Percentiles rank a stretch among this genome's conserved stretches.
These are phyloP conservation scores for Hyaloscypha hepaticicola DNA, from an alignment of 495 filamentous ascomycete genomes.

Conservation along the genomic window DNA sequence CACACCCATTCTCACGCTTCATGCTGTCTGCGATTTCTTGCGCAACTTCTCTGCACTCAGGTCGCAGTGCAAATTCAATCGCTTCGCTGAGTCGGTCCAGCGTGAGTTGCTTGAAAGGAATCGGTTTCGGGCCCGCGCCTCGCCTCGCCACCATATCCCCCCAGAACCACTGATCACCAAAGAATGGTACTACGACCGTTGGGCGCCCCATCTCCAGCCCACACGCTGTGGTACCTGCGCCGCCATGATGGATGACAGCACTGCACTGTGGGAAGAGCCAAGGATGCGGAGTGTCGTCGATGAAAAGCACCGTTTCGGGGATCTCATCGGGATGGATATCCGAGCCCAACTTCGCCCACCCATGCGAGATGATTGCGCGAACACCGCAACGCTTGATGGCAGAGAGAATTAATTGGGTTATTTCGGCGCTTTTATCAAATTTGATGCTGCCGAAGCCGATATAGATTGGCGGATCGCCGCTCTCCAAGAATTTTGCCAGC, in stretches of 20 bases:
- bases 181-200: conserved; percentile 66
- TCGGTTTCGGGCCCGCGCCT: conserved; percentile 64
- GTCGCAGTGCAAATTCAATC: conserved; percentile 58
- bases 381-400: conserved; percentile 55
- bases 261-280: conserved; percentile 61
- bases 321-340: conserved; percentile 46
- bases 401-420: conserved; percentile 58
- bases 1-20: conserved; percentile 58
- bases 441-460: conserved; percentile 70
- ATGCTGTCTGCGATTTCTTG: conserved; percentile 57
- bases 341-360: conserved; percentile 60
- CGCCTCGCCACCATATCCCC: conserved; percentile 53
- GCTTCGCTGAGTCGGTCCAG: conserved; percentile 62
- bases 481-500: conserved; percentile 52
- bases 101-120: conserved; percentile 68
- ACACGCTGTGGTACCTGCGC: conserved; percentile 66
- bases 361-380: conserved; percentile 60
- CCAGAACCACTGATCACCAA: conserved; percentile 65
- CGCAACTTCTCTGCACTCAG: conserved; percentile 55
- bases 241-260: conserved; percentile 63
- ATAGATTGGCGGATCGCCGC: conserved; percentile 56
- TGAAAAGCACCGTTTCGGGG: conserved; percentile 53
- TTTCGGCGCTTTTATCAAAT: conserved; percentile 58
- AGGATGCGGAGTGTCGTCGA: conserved; percentile 68
- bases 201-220: conserved; percentile 59